phyloP scores from a whole-genome alignment of 2,329 filamentous ascomycete genomes.

The Clonostachys sp. region DNA sequence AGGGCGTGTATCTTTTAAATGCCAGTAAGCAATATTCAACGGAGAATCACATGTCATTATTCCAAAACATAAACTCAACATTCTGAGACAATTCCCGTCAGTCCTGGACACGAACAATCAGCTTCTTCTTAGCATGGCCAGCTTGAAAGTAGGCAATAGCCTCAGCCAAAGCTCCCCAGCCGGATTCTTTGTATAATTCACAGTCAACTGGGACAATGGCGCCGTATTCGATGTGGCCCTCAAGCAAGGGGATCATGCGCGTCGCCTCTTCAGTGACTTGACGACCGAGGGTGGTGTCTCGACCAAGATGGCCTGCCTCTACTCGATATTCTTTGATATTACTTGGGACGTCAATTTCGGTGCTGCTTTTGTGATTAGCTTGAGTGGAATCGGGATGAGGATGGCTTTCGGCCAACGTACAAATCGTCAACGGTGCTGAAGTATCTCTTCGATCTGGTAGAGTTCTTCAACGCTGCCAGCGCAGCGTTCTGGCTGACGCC shows the following conservation, averaged over 20 bases:
- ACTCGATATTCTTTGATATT: constrained; percentile 15
- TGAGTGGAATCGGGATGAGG: neutral
- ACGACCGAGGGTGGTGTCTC: constrained; percentile 5
- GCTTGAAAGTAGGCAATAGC: constrained; percentile 11
- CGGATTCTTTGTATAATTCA: constrained; percentile 10
- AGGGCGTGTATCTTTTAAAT: no score
- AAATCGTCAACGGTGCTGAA: constrained; percentile 25
- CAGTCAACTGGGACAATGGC: constrained; percentile 13
- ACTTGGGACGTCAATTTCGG: constrained; percentile 11
- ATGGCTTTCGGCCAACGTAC: constrained; percentile 9
- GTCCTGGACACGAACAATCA: constrained; percentile 10
- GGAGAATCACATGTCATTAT: neutral
- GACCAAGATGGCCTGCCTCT: constrained; percentile 14
- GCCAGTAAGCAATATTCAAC: neutral
- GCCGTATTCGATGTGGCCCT: constrained; percentile 13
- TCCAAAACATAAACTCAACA: neutral
- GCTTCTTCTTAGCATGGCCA: constrained; percentile 16
- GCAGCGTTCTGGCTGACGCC: constrained; percentile 17
- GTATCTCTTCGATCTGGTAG: constrained; percentile 15
- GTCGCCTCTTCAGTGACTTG: constrained; percentile 8
- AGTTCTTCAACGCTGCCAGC: constrained; percentile 18
- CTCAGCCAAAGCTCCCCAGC: constrained; percentile 14
- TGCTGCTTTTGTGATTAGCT: constrained; percentile 6
- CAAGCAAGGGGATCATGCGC: constrained; percentile 10
- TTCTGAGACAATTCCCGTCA: neutral